Base-by-base conservation (phyloP, 2,329 filamentous ascomycete genomes). In the Aspergillus viridinutans region DNA sequence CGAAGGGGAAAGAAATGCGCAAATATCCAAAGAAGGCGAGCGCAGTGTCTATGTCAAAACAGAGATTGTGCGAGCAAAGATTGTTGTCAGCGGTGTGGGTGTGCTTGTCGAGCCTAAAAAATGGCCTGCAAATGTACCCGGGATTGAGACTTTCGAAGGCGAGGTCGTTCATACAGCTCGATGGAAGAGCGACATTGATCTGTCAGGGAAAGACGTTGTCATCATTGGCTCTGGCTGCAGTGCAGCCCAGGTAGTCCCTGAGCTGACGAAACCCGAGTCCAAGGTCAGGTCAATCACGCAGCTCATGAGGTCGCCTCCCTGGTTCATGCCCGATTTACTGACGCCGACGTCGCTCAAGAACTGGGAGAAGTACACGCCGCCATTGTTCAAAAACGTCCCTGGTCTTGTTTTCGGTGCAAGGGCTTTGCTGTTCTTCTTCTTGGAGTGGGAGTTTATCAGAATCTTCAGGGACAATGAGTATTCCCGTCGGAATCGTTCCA, bases 41-140 rank as follows among this genome's bases (percentile, higher is more conserved):
- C 64, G 70, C 9, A 75, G 77, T n/a, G 78, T 83, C 4, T 82
- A 80, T 57, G 68, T 79, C 2, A 74, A 77, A 52, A 78, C 77
- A 20, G 83, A 85, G 62, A 76, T 74, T 17, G 75, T 85, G 28
- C 74, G 78, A 51, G 77, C 81, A 25, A 84, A 83, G 64, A 68
- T 84, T n/a, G 73, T 85, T 20, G 70, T 83, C 54, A 82, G 78
- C 61, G 77, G 76, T 49, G 82, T 83, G 17, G 84, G 84, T 12
- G 81, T 78, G 1, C 69, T 86, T 5, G 80, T 84, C 0, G 80
- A 85, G 56, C 83, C 83, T 1, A 79, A 76, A 38, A 69, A 70
- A 20, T 80, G 76, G 74, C 81, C 81, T 2, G 71, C 78, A 10
- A 72, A 76, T 20, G 76, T 85, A 14, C 60, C 60, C 17, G 68